phyloP scores from a whole-genome alignment of 768 basidiomycete species.

The Coprinopsis marcescibilis region DNA sequence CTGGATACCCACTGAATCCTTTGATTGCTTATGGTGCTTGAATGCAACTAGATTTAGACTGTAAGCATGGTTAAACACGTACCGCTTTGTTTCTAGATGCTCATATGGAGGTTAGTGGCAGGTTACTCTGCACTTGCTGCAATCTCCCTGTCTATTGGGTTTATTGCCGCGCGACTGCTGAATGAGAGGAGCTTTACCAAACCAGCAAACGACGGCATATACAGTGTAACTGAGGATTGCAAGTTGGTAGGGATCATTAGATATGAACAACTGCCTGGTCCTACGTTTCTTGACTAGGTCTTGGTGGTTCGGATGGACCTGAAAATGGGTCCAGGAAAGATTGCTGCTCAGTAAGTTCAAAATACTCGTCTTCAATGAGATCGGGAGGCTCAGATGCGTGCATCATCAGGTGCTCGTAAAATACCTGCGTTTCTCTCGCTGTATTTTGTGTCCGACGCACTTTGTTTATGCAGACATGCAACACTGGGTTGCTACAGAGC shows the following conservation, averaged over 20 bases:
- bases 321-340: slow-evolving; percentile 56
- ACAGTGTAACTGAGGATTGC: slow-evolving; percentile 43
- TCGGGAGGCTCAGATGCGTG: not conserved
- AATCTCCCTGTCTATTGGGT: slow-evolving; percentile 6
- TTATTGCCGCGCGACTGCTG: not conserved
- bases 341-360: slow-evolving; percentile 78
- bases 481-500: slow-evolving; percentile 93
- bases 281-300: slow-evolving; percentile 3
- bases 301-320: slow-evolving; percentile 51
- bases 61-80: too few relatives aligned
- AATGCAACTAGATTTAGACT: too few relatives aligned
- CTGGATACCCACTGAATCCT: too few relatives aligned
- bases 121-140: slow-evolving; percentile 4
- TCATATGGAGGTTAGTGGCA: not conserved
- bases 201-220: slow-evolving; percentile 17
- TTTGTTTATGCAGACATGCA: slow-evolving; percentile 60
- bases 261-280: not conserved
- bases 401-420: slow-evolving; percentile 10
- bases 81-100: too few relatives aligned
- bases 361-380: not conserved
- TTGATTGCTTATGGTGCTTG: too few relatives aligned
- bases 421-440: not conserved
- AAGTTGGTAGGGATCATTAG: slow-evolving; percentile 39
- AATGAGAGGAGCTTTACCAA: slow-evolving; percentile 4
- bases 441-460: not conserved